Conservation (phyloP, 805 yeast genomes). For the Ogataea trehaloabstinens region DNA sequence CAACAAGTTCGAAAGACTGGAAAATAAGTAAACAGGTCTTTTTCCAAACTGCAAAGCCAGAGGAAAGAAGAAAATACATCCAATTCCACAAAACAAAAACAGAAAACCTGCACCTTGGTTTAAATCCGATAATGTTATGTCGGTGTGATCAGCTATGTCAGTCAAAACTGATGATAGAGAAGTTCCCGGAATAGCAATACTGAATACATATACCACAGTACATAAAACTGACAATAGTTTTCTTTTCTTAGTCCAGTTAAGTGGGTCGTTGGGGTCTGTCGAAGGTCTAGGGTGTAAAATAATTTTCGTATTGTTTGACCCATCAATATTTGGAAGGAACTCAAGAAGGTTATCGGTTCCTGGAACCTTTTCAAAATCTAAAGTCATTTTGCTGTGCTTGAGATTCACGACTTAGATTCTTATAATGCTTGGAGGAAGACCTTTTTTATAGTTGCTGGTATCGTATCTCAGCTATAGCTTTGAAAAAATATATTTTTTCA, state of each 20-base stretch:
- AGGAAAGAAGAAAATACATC: constrained; percentile 36
- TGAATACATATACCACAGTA: constrained; percentile 36
- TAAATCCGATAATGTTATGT: constrained; percentile 29
- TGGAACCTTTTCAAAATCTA: no score
- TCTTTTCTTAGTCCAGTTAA: constrained; percentile 55
- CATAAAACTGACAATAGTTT: constrained; percentile 47
- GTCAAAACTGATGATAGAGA: constrained; percentile 28
- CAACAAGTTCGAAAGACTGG: constrained; percentile 28
- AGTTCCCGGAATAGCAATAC: constrained; percentile 25
- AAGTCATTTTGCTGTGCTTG: no score
- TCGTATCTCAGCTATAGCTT: no score
- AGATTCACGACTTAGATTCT: no score
- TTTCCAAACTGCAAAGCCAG: constrained; percentile 38
- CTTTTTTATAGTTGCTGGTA: no score
- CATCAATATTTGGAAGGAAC: no score
- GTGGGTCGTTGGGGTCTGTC: constrained; percentile 66
- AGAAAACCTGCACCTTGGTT: constrained; percentile 38
- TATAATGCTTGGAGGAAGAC: no score
- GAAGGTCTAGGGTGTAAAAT: constrained; percentile 66
- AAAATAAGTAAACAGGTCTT: constrained; percentile 35
- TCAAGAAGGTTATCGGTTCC: no score
- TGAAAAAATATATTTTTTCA: no score
- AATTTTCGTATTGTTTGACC: constrained; percentile 42
- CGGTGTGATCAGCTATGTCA: constrained; percentile 15
- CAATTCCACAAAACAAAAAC: constrained; percentile 40